Evolutionary conservation across 768 basidiomycete genomes (phyloP).

Genomic region (Phaeolepiota aurea): DNA sequence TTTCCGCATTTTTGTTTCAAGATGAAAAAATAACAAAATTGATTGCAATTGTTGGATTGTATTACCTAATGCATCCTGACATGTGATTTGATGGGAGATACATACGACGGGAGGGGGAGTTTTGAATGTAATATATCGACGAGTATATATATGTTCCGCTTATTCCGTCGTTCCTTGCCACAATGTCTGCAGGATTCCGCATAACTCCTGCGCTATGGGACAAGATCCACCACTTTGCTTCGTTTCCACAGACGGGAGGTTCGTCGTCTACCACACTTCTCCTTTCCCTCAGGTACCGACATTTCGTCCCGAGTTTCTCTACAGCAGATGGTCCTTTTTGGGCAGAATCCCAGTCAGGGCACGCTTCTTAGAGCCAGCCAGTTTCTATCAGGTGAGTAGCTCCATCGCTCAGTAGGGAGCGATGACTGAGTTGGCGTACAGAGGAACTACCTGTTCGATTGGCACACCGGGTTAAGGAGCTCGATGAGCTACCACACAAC

Average conservation of each 20-base stretch:
- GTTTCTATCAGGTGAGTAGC: conserved; percentile 61
- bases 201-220: conserved; percentile 81
- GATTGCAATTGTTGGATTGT: too few relatives aligned
- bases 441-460: conserved; percentile 94
- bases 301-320: conserved; percentile 58
- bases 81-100: too few relatives aligned
- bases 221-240: conserved; percentile 84
- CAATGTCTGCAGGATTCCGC: conserved; percentile 55
- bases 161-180: neutral
- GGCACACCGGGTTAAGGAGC: conserved; percentile 92
- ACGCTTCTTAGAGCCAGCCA: conserved; percentile 89
- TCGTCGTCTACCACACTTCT: conserved; percentile 36
- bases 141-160: neutral
- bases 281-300: conserved; percentile 17
- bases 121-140: too few relatives aligned
- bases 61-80: too few relatives aligned
- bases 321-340: conserved; percentile 97
- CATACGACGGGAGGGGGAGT: too few relatives aligned
- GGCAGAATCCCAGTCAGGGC: conserved; percentile 91
- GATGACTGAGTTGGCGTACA: conserved; percentile 13
- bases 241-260: conserved; percentile 92
- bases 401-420: too few relatives aligned
- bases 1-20: conserved; percentile 85
- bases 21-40: too few relatives aligned
- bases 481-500: conserved; percentile 89